Percentiles rank a stretch among this genome's conserved stretches.
Evolutionary conservation across 192 early-diverging fungal genomes (phyloP).

Genomic region (Coemansia sp.): DNA sequence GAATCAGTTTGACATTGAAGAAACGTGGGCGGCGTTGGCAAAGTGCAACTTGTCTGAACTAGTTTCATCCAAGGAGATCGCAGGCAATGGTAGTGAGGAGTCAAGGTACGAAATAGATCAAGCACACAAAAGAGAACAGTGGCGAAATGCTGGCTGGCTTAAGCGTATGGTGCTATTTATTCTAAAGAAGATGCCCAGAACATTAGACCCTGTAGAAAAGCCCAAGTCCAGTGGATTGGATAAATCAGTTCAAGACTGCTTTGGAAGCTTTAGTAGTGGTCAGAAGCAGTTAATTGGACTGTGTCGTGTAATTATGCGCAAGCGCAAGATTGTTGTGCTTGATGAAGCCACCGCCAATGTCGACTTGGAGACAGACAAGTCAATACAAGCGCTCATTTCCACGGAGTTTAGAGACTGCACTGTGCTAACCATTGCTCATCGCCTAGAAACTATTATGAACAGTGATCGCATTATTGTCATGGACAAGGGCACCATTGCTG

Average conservation of each 20-base stretch:
- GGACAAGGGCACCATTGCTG: conserved; percentile 63
- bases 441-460: conserved; percentile 68
- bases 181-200: no score
- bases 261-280: conserved; percentile 30
- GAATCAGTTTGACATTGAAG: no score
- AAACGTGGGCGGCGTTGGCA: no score
- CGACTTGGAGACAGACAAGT: conserved; percentile 46
- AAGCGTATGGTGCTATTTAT: no score
- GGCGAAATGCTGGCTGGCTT: no score
- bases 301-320: conserved; percentile 61
- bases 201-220: no score
- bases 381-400: conserved; percentile 41
- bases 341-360: conserved; percentile 37
- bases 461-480: conserved; percentile 73
- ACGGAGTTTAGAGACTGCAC: conserved; percentile 48
- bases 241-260: background rate
- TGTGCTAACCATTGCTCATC: conserved; percentile 69
- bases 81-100: no score
- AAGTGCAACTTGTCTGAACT: no score
- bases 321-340: conserved; percentile 40
- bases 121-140: no score
- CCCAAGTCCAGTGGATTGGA: background rate
- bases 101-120: no score
- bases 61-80: no score
- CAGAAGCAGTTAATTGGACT: conserved; percentile 69